These are phyloP conservation scores for Elymus sibiricus DNA, from an alignment of 176 grass and related monocot species.

Conservation along the genomic window DNA sequence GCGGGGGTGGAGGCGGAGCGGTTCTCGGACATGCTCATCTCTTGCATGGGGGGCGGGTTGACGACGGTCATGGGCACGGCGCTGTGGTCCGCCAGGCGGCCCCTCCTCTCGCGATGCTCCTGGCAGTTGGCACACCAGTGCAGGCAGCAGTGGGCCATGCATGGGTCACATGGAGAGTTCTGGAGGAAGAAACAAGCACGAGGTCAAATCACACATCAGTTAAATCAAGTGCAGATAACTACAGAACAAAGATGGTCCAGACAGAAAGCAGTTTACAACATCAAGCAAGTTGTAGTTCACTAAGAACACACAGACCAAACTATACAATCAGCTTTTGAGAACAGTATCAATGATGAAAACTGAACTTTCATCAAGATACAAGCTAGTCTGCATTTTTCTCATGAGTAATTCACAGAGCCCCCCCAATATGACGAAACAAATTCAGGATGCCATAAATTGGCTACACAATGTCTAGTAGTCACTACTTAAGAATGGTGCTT, in stretches of 20 bases:
- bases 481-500: neutral
- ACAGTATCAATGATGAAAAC: neutral
- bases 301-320: neutral
- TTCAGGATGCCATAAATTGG: neutral
- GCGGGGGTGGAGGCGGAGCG: neutral
- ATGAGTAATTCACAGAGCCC: neutral
- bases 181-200: slow-evolving; percentile 34
- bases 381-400: neutral
- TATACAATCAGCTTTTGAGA: neutral
- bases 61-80: slow-evolving; percentile 75
- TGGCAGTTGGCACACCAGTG: slow-evolving; percentile 96
- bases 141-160: slow-evolving; percentile 88
- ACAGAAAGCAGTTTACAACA: neutral
- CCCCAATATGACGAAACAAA: neutral
- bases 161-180: slow-evolving; percentile 89
- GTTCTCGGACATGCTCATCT: slow-evolving; percentile 60
- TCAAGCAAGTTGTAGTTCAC: no score
- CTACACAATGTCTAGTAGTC: neutral
- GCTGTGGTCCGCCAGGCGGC: slow-evolving; percentile 61
- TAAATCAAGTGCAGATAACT: neutral
- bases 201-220: neutral
- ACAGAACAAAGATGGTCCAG: neutral
- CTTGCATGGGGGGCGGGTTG: slow-evolving; percentile 73
- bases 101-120: slow-evolving; percentile 89
- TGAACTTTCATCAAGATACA: neutral